Evolutionary conservation across 1,139 yeast genomes (phyloP).

Genomic region (Yamadazyma jaroonii): DNA sequence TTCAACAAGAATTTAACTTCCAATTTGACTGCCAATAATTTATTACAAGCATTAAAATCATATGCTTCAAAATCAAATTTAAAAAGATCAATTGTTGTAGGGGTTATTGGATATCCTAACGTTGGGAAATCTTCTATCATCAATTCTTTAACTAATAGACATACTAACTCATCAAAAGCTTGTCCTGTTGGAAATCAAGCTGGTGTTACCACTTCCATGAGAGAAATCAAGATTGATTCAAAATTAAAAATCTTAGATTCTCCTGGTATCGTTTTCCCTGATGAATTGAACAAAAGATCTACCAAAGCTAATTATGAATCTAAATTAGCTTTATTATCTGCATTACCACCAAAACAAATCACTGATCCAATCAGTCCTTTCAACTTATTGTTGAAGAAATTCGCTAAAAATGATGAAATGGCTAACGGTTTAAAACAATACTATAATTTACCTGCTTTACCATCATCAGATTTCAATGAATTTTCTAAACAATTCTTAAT

Average conservation of each 20-base stretch:
- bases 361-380: slow-evolving; percentile 85
- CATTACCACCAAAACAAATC: slow-evolving; percentile 85
- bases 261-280: slow-evolving; percentile 97
- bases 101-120: slow-evolving; percentile 95
- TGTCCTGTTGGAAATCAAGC: slow-evolving; percentile 99
- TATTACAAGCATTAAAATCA: slow-evolving; percentile 79
- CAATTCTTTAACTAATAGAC: slow-evolving; percentile 83
- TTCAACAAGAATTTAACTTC: slow-evolving; percentile 79
- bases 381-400: slow-evolving; percentile 68
- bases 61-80: slow-evolving; percentile 81
- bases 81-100: slow-evolving; percentile 90
- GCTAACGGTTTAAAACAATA: slow-evolving; percentile 69
- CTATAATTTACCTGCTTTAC: slow-evolving; percentile 81
- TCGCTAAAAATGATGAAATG: slow-evolving; percentile 70
- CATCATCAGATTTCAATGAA: slow-evolving; percentile 60
- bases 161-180: slow-evolving; percentile 53
- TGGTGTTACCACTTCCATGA: slow-evolving; percentile 88
- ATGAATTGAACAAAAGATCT: slow-evolving; percentile 43
- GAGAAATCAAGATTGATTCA: slow-evolving; percentile 90
- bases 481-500: slow-evolving; percentile 82
- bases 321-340: slow-evolving; percentile 81
- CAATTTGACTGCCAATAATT: slow-evolving; percentile 66
- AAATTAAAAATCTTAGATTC: slow-evolving; percentile 88
- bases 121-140: slow-evolving; percentile 92
- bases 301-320: slow-evolving; percentile 73